These are phyloP conservation scores for Calocera cornea DNA, from an alignment of 768 basidiomycete genomes.

Conservation along the genomic window DNA sequence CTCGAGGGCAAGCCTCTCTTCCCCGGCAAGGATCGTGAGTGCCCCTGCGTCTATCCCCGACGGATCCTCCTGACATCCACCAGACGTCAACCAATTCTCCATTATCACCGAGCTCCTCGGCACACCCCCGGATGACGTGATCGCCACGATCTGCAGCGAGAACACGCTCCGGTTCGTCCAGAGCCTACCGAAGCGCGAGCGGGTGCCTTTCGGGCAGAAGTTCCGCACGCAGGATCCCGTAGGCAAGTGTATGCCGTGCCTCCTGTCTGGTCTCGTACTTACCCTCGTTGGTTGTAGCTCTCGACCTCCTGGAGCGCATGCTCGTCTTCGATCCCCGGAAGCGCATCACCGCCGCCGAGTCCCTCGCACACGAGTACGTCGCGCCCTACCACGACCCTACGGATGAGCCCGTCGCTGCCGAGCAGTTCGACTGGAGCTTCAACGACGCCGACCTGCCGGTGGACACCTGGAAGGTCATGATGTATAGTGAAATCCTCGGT, in stretches of 20 bases:
- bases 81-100: constrained; percentile 98
- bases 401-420: constrained; percentile 85
- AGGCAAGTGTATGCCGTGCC: constrained; percentile 37
- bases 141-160: constrained; percentile 94
- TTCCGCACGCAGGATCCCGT: constrained; percentile 75
- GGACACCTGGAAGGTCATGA: constrained; percentile 99
- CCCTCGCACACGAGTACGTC: constrained; percentile 86
- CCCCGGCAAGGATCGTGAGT: constrained; percentile 98
- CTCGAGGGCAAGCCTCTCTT: constrained; percentile 95
- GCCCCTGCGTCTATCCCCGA: constrained; percentile 12
- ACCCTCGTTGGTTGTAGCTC: constrained; percentile 35
- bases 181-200: constrained; percentile 88
- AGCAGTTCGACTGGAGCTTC: constrained; percentile 98
- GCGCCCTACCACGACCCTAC: constrained; percentile 96
- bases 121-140: constrained; percentile 99
- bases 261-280: background rate
- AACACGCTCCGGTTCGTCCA: constrained; percentile 99
- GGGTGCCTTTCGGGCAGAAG: constrained; percentile 90
- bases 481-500: constrained; percentile 98
- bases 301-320: constrained; percentile 97
- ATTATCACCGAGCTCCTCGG: constrained; percentile 97
- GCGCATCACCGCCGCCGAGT: constrained; percentile 85
- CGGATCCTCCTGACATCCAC: background rate
- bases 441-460: constrained; percentile 98
- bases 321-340: constrained; percentile 96